phyloP scores from a whole-genome alignment of 257 asterid species.

The Solanum tarapatanum region DNA sequence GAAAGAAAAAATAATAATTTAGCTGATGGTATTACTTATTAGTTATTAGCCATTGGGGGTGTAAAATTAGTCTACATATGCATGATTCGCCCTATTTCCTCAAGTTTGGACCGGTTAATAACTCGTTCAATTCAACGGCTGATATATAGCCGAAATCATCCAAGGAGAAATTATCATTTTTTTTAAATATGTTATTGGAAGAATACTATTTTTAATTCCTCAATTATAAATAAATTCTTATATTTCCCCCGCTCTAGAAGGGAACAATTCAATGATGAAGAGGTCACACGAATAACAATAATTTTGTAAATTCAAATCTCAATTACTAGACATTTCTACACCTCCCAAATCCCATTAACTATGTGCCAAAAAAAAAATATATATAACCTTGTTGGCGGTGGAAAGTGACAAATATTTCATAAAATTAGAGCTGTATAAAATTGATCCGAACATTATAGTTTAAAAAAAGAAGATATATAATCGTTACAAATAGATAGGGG shows the following conservation, averaged over 20 bases:
- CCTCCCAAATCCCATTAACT: neutral
- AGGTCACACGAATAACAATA: neutral
- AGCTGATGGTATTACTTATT: neutral
- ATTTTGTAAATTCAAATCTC: neutral
- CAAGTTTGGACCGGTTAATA: neutral
- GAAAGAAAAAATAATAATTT: neutral
- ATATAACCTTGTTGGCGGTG: neutral
- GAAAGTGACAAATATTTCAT: neutral
- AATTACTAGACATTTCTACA: slow-evolving; percentile 20
- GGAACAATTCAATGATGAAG: neutral
- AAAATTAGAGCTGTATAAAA: rapidly evolving
- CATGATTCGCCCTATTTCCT: neutral
- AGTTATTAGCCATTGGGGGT: neutral
- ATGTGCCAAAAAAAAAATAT: neutral
- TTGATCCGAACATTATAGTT: neutral
- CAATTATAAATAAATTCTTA: neutral
- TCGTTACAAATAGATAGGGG: neutral
- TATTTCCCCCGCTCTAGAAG: neutral
- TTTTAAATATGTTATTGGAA: neutral
- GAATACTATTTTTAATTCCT: neutral
- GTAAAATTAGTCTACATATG: neutral
- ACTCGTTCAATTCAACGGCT: neutral
- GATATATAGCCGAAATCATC: neutral
- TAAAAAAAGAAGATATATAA: neutral
- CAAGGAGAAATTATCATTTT: neutral